Evolutionary conservation across 371 early-diverging fungal species (phyloP), one percentile per base, ranked within the genome.

Genomic region (Basidiobolus heterosporus): DNA sequence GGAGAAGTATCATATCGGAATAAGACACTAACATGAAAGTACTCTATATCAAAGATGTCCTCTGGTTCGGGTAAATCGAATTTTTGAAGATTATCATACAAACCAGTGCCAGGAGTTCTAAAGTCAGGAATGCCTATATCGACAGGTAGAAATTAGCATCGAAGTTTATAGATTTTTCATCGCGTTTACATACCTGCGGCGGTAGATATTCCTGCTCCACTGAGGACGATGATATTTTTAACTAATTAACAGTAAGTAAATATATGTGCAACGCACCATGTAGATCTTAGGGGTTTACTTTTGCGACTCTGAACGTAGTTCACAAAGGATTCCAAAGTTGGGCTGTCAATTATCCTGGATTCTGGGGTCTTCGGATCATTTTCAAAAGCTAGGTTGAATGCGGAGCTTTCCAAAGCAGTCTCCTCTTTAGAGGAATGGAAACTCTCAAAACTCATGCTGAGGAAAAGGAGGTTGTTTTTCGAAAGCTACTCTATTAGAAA

Each of bases 151-250:
- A 21, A 16, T 19, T 36, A 20, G 8, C 30, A 14, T 3, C 13
- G 15, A 2, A 38, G 24, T 19, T 39, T 13, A 42, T 17, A 18
- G 16, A 52, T 62, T 61, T 22, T n/a, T 37, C 13, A 38, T 54
- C 58, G 35, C 30, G 5, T 30, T 5, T 30, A 61, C 65, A 8
- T 44, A 48, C 95, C 96, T 9, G 85, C 80, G 2, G 82, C 67
- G 3, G 96, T 94, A 14, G 94, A 93, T 20, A 93, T 91, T 0
- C 94, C 95, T 8, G 95, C 95, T 15, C 97, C 97, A 7, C 83
- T 78, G 84, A 94, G 75, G 42, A 94, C 85, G 41, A 96, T 71
- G 24, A 94, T 78, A 23, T 77, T 79, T 49, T 74, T 82, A 46
- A 68, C 85, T 65, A 53, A 20, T 24, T n/a, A 38, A 40, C 17